A percentile compares a stretch with the other conserved stretches of the same genome.
Conservation (phyloP, 2,329 filamentous ascomycete species). For the Talaromyces sp. region DNA sequence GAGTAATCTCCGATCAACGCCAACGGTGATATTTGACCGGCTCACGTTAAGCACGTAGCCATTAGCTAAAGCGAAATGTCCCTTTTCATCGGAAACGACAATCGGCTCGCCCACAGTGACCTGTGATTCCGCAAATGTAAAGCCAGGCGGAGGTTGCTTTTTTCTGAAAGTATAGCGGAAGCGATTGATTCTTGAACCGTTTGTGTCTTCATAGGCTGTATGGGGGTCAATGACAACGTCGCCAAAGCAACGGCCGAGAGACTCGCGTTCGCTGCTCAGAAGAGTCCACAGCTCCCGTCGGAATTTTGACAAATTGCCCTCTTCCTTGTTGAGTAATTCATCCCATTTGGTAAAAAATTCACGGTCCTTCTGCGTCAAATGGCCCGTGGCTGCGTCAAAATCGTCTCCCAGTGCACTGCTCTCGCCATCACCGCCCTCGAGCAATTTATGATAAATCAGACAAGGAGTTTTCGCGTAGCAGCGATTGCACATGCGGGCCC, state of each 20-base stretch:
- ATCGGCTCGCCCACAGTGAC: constrained; percentile 85
- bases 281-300: constrained; percentile 95
- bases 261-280: constrained; percentile 84
- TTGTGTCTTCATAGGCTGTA: constrained; percentile 69
- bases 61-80: constrained; percentile 91
- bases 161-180: constrained; percentile 86
- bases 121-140: constrained; percentile 91
- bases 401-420: constrained; percentile 78
- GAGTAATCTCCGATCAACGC: constrained; percentile 86
- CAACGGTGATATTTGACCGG: constrained; percentile 77
- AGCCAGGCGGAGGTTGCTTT: constrained; percentile 59
- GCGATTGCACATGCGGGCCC: constrained; percentile 75
- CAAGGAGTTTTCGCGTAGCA: constrained; percentile 92
- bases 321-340: constrained; percentile 86
- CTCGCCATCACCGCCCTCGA: constrained; percentile 80
- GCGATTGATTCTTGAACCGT: constrained; percentile 83
- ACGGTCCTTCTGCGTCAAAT: constrained; percentile 73
- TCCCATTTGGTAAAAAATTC: constrained; percentile 97
- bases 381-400: constrained; percentile 78
- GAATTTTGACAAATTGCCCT: constrained; percentile 84
- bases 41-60: constrained; percentile 82
- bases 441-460: constrained; percentile 85
- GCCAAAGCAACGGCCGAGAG: constrained; percentile 84
- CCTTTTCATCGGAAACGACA: constrained; percentile 93
- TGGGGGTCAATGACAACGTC: constrained; percentile 82